Conservation (phyloP, 2,329 filamentous ascomycete species). For the Gaeumannomyces tritici region DNA sequence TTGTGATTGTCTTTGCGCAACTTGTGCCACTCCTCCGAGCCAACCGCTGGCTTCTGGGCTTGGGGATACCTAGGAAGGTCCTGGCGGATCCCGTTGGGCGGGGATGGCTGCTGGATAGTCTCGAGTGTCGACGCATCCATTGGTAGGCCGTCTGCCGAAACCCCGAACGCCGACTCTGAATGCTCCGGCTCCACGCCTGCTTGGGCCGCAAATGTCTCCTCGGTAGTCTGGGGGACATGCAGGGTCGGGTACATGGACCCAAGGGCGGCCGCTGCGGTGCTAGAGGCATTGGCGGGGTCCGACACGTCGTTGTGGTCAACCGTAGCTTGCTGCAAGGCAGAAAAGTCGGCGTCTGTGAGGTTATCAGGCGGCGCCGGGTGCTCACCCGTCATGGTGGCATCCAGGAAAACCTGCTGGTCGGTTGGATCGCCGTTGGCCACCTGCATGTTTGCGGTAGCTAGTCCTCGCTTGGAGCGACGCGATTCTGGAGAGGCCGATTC, state of each 20-base stretch:
- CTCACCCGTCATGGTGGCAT: slow-evolving; percentile 39
- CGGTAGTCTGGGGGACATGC: slow-evolving; percentile 46
- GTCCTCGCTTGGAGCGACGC: slow-evolving; percentile 39
- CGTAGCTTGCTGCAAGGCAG: slow-evolving; percentile 45
- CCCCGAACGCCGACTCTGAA: slow-evolving; percentile 16
- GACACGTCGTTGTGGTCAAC: slow-evolving; percentile 33
- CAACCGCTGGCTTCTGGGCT: slow-evolving; percentile 71
- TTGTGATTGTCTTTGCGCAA: slow-evolving; percentile 97
- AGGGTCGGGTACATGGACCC: slow-evolving; percentile 49
- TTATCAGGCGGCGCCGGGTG: slow-evolving; percentile 20
- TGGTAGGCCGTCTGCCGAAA: slow-evolving; percentile 23
- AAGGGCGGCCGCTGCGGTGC: slow-evolving; percentile 49
- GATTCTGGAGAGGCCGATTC: slow-evolving; percentile 38
- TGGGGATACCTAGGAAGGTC: slow-evolving; percentile 25
- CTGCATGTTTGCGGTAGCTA: slow-evolving; percentile 32
- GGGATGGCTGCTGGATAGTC: slow-evolving; percentile 22
- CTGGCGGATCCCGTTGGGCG: slow-evolving; percentile 4
- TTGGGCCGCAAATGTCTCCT: slow-evolving; percentile 51
- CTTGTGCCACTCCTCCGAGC: slow-evolving; percentile 96
- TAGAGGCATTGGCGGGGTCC: slow-evolving; percentile 45
- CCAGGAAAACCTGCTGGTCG: slow-evolving; percentile 36
- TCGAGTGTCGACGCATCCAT: slow-evolving; percentile 19
- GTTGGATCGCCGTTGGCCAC: slow-evolving; percentile 28
- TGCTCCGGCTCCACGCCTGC: slow-evolving; percentile 25
- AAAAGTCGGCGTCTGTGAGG: slow-evolving; percentile 42